Evolutionary conservation across 176 grass and related monocot species (phyloP), one percentile per base, ranked within the genome.

Genomic region (Panicum miliaceum): DNA sequence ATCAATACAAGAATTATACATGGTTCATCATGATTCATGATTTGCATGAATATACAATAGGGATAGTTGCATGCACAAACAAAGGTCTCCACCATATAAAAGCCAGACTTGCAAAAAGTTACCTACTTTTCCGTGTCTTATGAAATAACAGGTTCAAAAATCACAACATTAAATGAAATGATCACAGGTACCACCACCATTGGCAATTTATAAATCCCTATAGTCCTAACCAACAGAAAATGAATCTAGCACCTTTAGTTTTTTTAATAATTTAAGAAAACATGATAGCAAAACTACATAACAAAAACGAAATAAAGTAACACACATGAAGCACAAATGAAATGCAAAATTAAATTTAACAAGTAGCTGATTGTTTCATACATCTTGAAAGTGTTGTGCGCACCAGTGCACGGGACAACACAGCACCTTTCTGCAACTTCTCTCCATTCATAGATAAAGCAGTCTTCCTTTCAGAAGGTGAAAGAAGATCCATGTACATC

Each of bases 361-460:
- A 51, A 45, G 70, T 22, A 52, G 75, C 18, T 72, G 42, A 80
- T 71, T 54, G 64, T 59, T 53, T 48, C 91, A 59, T 96, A 99
- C 97, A 99, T 99, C 91, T 96, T 43, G 97, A 90, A 76, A 99
- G 91, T 68, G 97, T 96, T 29, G 97, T 94, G 56, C 97, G 91
- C 76, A 90, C 41, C 34, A 99, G 81, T 26, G 90, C 88, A 50
- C 91, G 93, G 25, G 93, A 87, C 47, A 99, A 23, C 66, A 96
- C 70, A 64, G 88, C 91, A 68, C 75, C 87, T 88, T 94, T 99
- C 78, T 87, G 86, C 64, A 89, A 64, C 32, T 3, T 45, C 65
- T 90, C 75, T 80, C 86, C 90, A 19, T 89, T 88, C 80, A 94
- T 84, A 57, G 87, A 88, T 61, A 92, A 85, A 68, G 86, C 77